phyloP scores from a whole-genome alignment of 148 eudicot genomes.

The Diospyros lotus region DNA sequence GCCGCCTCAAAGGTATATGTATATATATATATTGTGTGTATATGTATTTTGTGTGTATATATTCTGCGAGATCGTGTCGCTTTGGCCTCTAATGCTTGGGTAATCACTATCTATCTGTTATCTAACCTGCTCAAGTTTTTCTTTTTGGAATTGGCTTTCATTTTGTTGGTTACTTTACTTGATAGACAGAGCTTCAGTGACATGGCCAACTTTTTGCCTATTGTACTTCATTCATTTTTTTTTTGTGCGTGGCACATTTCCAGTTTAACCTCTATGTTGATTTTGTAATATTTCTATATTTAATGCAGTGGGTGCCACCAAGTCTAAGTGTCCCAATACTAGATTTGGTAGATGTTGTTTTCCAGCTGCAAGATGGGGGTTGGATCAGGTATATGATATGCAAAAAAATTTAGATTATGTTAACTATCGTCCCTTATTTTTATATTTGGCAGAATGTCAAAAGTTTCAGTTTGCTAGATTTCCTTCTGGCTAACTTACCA shows the following conservation, averaged over 20 bases:
- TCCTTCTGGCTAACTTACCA: constrained; percentile 8
- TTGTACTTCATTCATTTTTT: background rate
- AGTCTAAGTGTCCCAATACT: constrained; percentile 77
- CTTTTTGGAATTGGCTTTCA: background rate
- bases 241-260: background rate
- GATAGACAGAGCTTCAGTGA: background rate
- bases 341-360: constrained; percentile 90
- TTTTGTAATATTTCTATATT: constrained; percentile 14
- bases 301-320: constrained; percentile 92
- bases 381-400: constrained; percentile 77
- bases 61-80: constrained; percentile 19
- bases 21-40: too few species aligned
- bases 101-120: constrained; percentile 12
- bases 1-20: too few species aligned
- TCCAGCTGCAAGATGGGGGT: constrained; percentile 98
- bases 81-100: constrained; percentile 71
- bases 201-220: background rate
- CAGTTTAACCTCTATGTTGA: background rate
- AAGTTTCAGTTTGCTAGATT: background rate
- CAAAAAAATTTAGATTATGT: background rate
- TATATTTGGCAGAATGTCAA: background rate
- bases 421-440: background rate
- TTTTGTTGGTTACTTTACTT: background rate
- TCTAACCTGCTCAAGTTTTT: background rate
- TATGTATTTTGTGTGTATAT: too few species aligned